phyloP scores from a whole-genome alignment of 176 grass and related monocot species.

The Otatea glauca region DNA sequence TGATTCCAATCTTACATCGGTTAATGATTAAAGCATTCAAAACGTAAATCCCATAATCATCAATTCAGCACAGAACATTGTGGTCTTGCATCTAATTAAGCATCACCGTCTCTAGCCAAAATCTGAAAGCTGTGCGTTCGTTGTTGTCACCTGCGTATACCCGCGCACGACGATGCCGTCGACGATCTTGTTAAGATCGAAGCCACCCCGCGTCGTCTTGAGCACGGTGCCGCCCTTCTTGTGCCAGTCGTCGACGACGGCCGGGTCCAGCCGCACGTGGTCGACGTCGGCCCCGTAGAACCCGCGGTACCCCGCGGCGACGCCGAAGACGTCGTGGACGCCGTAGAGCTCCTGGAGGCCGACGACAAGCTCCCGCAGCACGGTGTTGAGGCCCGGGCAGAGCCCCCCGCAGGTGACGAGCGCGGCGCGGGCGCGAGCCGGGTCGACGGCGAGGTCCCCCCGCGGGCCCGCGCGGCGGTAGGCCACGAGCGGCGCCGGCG shows the following conservation, averaged over 20 bases:
- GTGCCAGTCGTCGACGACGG: slow-evolving; percentile 72
- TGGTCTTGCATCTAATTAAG: not conserved
- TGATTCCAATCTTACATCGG: not conserved
- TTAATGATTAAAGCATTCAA: not conserved
- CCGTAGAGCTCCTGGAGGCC: slow-evolving; percentile 77
- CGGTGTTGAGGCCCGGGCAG: slow-evolving; percentile 89
- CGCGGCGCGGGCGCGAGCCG: slow-evolving; percentile 60
- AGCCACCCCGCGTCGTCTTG: slow-evolving; percentile 78
- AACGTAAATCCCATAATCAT: not conserved
- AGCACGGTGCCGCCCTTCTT: slow-evolving; percentile 87
- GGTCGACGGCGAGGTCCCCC: slow-evolving; percentile 50
- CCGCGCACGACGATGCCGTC: slow-evolving; percentile 71
- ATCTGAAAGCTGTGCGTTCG: not conserved
- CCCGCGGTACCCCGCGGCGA: slow-evolving; percentile 75
- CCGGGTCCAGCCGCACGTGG: slow-evolving; percentile 58
- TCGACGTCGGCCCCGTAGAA: slow-evolving; percentile 70
- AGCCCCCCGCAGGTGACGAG: slow-evolving; percentile 93
- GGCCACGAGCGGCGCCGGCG: slow-evolving; percentile 49
- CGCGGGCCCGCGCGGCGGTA: slow-evolving; percentile 87
- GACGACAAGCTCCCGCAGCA: slow-evolving; percentile 86
- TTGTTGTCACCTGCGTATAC: slow-evolving; percentile 70
- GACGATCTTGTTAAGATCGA: slow-evolving; percentile 81
- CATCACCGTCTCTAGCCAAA: not conserved
- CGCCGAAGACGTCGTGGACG: slow-evolving; percentile 73
- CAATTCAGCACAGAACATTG: not conserved